Conservation (phyloP, 768 basidiomycete genomes). For the Podaxis carcinomalis region DNA sequence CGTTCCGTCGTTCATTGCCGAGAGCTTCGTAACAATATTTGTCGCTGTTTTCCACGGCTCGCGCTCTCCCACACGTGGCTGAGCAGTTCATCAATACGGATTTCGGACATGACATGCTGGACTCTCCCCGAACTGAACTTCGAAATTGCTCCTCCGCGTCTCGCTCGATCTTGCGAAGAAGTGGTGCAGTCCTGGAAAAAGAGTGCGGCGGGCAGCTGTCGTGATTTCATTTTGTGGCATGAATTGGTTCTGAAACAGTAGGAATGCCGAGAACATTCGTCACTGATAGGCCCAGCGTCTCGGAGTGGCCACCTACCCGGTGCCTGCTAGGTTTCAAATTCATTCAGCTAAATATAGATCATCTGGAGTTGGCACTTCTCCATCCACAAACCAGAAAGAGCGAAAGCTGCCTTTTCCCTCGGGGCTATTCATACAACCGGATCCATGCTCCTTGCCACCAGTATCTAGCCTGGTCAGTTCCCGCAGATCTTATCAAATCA, state of each 20-base stretch:
- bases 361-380: not conserved
- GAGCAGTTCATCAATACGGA: not conserved
- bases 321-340: conserved; percentile 5
- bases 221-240: not conserved
- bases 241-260: not conserved
- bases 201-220: not conserved
- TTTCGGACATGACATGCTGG: not conserved
- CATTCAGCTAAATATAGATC: conserved; percentile 1
- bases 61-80: not conserved
- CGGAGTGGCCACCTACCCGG: conserved; percentile 4
- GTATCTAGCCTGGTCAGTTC: not conserved
- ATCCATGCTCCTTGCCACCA: not conserved
- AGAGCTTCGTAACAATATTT: not conserved
- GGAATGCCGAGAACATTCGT: not conserved
- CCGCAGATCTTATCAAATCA: conserved; percentile 2
- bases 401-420: not conserved
- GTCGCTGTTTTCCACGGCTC: not conserved
- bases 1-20: not conserved
- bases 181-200: not conserved
- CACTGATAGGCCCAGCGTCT: not conserved
- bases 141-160: not conserved
- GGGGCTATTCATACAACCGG: not conserved
- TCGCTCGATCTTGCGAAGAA: not conserved
- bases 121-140: not conserved
- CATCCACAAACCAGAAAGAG: not conserved